Conservation (phyloP, 352 stramenopile genomes). For the Phytopythium vexans region DNA sequence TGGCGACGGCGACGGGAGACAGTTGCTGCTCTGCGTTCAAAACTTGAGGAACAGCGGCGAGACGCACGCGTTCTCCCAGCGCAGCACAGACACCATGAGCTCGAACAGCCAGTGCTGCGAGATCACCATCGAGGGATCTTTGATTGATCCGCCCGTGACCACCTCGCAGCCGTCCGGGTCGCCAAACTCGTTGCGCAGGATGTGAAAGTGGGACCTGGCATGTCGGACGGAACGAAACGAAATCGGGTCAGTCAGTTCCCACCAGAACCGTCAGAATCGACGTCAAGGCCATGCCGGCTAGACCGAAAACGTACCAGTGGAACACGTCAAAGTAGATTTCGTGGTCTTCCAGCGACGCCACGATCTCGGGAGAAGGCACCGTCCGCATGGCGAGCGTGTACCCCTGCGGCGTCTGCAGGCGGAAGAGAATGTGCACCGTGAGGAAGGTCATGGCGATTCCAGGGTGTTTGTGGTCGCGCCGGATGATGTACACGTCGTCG, state of each 20-base stretch:
- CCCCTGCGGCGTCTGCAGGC: constrained; percentile 48
- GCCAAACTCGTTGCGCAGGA: constrained; percentile 36
- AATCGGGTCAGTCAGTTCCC: not conserved
- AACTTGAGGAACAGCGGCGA: constrained; percentile 43
- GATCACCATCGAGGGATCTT: constrained; percentile 42
- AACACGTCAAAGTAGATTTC: constrained; percentile 67
- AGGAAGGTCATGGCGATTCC: constrained; percentile 46
- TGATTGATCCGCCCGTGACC: constrained; percentile 48
- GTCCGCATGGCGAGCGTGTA: constrained; percentile 61
- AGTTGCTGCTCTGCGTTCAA: not conserved
- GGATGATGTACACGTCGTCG: constrained; percentile 56
- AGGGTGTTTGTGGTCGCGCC: constrained; percentile 45
- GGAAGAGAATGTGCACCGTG: constrained; percentile 59
- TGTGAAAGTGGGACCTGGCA: constrained; percentile 50
- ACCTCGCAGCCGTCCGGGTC: constrained; percentile 41
- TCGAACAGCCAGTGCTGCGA: constrained; percentile 67
- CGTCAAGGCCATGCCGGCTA: not conserved
- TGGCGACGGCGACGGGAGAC: too few species aligned
- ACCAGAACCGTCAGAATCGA: not conserved
- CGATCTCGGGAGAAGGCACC: constrained; percentile 45
- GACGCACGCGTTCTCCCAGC: constrained; percentile 53
- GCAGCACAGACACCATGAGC: constrained; percentile 57
- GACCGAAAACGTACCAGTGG: constrained; percentile 33
- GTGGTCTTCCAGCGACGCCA: constrained; percentile 32
- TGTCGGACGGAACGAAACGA: constrained; percentile 2